These are phyloP conservation scores for Cardiospermum halicacabum DNA, from an alignment of 345 rosid species.

Conservation along the genomic window DNA sequence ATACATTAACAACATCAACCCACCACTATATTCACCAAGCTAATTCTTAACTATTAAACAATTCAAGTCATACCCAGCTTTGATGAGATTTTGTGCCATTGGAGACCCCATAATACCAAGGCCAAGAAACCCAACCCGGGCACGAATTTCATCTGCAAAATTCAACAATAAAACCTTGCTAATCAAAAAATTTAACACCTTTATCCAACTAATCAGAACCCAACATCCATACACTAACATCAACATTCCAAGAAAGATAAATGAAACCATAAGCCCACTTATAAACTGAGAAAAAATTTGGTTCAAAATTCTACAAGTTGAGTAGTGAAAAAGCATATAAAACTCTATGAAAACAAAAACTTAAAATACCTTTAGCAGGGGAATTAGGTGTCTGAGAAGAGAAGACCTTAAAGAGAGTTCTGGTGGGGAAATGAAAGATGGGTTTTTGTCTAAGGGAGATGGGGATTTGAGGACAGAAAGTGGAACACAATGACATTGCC, in stretches of 20 bases:
- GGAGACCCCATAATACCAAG: conserved; percentile 95
- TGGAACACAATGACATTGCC: conserved; percentile 51
- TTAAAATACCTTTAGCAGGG: conserved; percentile 33
- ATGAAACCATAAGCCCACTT: background rate
- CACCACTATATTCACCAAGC: too few species aligned
- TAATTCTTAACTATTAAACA: conserved; percentile 5
- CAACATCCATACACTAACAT: background rate
- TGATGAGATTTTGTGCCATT: conserved; percentile 90
- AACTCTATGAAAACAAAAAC: too few species aligned
- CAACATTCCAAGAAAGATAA: background rate
- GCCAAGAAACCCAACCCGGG: conserved; percentile 81
- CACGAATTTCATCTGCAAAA: conserved; percentile 28
- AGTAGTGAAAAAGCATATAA: too few species aligned
- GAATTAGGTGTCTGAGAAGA: conserved; percentile 42
- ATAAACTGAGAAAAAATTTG: too few species aligned
- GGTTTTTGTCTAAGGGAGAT: conserved; percentile 34
- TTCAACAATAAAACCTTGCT: conserved; percentile 7
- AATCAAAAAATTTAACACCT: background rate
- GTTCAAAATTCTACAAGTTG: too few species aligned
- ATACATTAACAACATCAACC: conserved; percentile 6
- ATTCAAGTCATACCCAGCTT: conserved; percentile 61
- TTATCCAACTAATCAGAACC: background rate
- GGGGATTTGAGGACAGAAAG: conserved; percentile 57
- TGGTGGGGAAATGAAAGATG: conserved; percentile 29
- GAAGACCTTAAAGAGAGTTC: conserved; percentile 27